Evolutionary conservation across 1,139 yeast genomes (phyloP).

Genomic region (Debaryomyces sp.): DNA sequence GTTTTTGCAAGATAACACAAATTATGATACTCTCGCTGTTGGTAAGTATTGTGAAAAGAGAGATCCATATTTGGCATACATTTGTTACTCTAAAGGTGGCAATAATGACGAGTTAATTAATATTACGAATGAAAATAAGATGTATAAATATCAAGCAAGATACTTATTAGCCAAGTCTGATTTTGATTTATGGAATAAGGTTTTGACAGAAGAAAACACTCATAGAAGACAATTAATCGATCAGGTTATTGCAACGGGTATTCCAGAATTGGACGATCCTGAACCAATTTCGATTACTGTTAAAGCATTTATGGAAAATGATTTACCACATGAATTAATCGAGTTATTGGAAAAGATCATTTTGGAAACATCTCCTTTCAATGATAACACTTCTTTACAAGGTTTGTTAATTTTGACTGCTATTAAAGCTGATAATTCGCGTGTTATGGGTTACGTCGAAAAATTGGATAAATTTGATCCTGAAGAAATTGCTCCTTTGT

Average conservation of each 20-base stretch:
- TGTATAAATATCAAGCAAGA: constrained; percentile 99
- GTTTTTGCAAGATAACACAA: constrained; percentile 86
- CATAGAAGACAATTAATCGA: constrained; percentile 92
- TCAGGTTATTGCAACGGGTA: constrained; percentile 94
- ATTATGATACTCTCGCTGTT: constrained; percentile 88
- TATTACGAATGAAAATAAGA: constrained; percentile 94
- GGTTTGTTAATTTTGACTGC: constrained; percentile 92
- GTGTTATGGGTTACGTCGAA: constrained; percentile 83
- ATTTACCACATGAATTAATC: constrained; percentile 87
- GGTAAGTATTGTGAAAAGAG: constrained; percentile 99
- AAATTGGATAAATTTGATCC: constrained; percentile 91
- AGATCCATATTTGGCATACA: constrained; percentile 96
- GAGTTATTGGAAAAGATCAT: constrained; percentile 95
- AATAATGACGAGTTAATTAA: constrained; percentile 87
- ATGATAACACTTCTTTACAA: constrained; percentile 92
- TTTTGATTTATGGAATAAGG: constrained; percentile 76
- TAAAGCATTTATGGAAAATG: constrained; percentile 96
- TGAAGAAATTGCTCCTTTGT: constrained; percentile 88
- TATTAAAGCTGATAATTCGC: constrained; percentile 88
- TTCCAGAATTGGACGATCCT: constrained; percentile 93
- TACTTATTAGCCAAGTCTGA: constrained; percentile 88
- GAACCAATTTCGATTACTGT: constrained; percentile 96
- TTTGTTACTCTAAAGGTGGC: constrained; percentile 93
- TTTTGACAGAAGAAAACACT: constrained; percentile 70
- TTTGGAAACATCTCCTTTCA: constrained; percentile 95